Evolutionary conservation across 257 asterid species (phyloP), one percentile per base, ranked within the genome.

Genomic region (Leonotis leonurus): DNA sequence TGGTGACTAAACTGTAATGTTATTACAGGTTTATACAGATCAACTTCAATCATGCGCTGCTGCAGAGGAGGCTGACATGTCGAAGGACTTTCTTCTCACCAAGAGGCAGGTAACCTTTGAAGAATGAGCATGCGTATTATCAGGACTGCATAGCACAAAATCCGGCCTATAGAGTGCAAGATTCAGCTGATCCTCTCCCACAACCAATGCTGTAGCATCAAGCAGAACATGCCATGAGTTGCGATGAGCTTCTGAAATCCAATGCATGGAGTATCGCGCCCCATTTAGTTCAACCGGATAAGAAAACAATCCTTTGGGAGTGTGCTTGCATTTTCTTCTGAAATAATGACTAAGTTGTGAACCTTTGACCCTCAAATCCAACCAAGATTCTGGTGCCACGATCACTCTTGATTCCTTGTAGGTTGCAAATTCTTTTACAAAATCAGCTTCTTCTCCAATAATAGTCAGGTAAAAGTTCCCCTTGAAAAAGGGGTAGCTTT

Each of bases 161-260:
- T 85, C 95, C 0, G 95, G 97, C 71, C 93, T 73, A 49, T 90
- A 88, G 0, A 87, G 82, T 1, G 95, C 86, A 4, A 87, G 70
- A 13, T 79, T 70, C 36, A 87, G 76, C 78, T 80, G 77, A 51
- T 85, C 88, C 33, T 85, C 82, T 4, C 90, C 89, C 8, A 78
- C 72, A 22, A 74, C 85, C 70, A 85, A 33, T 0, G 70, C 76
- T 4, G 93, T 87, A 6, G 88, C 86, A 62, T 89, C 92, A 13
- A 90, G 81, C 67, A 87, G 78, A 57, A 90, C 92, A 45, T 85
- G 90, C 95, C 95, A 87, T 7, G 84, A 85, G 73, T 90, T 90
- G 4, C 95, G 68, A 60, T 83, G 95, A 1, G 88, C 94, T 68
- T 87, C 94, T 0, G 97, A 89, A 40, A 89, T 83, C 97, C 95